These are phyloP conservation scores for Flueggea neowawraea DNA, from an alignment of 441 rosid genomes.

Conservation along the genomic window DNA sequence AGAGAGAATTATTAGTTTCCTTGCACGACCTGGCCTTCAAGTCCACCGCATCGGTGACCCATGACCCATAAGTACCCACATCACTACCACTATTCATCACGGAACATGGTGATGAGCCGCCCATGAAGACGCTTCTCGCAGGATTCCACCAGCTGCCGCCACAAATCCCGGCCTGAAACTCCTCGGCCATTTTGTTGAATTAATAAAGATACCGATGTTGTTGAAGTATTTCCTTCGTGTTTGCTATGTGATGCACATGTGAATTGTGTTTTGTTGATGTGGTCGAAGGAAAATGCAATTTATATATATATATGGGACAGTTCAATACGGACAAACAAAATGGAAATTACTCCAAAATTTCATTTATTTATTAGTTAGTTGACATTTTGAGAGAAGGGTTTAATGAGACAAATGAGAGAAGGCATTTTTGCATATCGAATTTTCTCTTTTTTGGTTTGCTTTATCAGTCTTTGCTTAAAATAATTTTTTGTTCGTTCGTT, in stretches of 20 bases:
- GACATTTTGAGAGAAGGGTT: not conserved
- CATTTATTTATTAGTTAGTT: not conserved
- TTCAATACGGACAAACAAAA: not conserved
- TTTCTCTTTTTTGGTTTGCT: not conserved
- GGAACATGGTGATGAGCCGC: constrained; percentile 43
- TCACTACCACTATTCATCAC: constrained; percentile 19
- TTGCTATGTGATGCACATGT: not conserved
- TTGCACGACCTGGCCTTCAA: constrained; percentile 32
- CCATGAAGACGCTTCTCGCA: constrained; percentile 31
- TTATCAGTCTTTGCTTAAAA: too few species aligned
- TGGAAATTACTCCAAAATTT: too few species aligned
- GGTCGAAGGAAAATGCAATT: not conserved
- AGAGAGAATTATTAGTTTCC: constrained; percentile 18
- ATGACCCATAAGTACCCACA: constrained; percentile 21
- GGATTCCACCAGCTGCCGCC: constrained; percentile 76
- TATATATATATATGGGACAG: not conserved
- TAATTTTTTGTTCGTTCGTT: too few species aligned
- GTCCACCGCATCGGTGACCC: constrained; percentile 33
- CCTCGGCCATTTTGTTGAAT: constrained; percentile 60
- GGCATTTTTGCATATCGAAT: not conserved
- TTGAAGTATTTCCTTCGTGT: too few species aligned
- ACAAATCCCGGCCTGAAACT: constrained; percentile 58
- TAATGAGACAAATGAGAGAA: not conserved
- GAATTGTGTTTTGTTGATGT: not conserved
- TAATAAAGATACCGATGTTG: not conserved